phyloP scores from a whole-genome alignment of 2,329 filamentous ascomycete genomes.

The Ophiostoma sp. region DNA sequence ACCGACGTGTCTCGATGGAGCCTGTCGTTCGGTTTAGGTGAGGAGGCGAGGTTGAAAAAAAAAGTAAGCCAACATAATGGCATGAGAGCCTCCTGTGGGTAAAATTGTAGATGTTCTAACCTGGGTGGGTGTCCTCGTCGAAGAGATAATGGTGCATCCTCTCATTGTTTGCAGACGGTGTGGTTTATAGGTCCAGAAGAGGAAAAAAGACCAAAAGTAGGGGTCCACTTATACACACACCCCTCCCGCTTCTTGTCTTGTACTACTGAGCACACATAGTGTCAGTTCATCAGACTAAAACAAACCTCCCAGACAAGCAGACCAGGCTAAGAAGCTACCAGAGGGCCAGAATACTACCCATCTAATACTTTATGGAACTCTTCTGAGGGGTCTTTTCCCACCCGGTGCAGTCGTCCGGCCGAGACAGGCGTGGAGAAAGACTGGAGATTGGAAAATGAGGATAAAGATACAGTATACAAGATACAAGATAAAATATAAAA shows the following conservation, averaged over 20 bases:
- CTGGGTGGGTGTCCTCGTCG: background rate
- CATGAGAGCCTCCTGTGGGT: background rate
- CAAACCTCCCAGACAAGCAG: background rate
- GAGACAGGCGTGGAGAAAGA: background rate
- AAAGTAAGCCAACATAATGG: background rate
- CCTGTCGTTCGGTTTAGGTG: background rate
- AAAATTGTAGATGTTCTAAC: background rate
- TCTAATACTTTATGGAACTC: background rate
- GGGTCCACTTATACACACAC: constrained; percentile 19
- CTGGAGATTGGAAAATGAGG: background rate
- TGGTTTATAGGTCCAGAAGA: constrained; percentile 4
- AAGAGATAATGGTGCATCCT: background rate
- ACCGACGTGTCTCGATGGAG: background rate
- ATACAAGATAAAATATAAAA: background rate
- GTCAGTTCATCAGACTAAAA: background rate
- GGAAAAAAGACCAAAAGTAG: background rate
- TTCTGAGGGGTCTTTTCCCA: background rate
- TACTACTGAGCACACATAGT: background rate
- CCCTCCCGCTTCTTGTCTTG: background rate
- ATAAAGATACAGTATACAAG: background rate
- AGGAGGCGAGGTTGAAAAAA: background rate
- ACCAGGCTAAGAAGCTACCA: background rate
- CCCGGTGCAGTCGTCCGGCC: background rate
- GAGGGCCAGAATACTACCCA: background rate
- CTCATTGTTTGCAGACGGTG: background rate